Evolutionary conservation across 2,329 filamentous ascomycete species (phyloP).

Genomic region (Alternaria panax): DNA sequence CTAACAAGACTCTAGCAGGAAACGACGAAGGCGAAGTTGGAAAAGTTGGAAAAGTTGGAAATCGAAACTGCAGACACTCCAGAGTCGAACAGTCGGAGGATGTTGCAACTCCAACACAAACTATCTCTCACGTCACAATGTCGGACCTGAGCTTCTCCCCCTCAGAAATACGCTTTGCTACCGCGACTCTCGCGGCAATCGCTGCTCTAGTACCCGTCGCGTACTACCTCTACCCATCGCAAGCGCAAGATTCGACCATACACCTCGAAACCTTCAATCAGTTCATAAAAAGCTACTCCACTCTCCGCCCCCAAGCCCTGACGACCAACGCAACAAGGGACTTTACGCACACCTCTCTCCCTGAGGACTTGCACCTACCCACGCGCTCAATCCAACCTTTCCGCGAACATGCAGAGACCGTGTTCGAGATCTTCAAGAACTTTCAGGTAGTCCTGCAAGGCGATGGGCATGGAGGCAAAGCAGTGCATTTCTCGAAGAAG

Average conservation of each 20-base stretch:
- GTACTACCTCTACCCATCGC: constrained; percentile 23
- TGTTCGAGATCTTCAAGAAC: constrained; percentile 53
- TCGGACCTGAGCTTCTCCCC: constrained; percentile 22
- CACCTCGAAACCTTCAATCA: constrained; percentile 40
- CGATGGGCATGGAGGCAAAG: constrained; percentile 42
- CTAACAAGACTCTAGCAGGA: constrained; percentile 1
- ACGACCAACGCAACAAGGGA: constrained; percentile 44
- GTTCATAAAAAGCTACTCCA: constrained; percentile 52
- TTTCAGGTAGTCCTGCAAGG: constrained; percentile 52
- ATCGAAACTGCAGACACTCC: not conserved
- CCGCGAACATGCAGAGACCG: constrained; percentile 49
- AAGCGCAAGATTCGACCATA: constrained; percentile 21
- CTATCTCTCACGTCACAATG: constrained; percentile 14
- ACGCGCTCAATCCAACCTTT: constrained; percentile 49
- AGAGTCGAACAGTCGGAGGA: not conserved
- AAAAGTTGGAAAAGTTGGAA: not conserved
- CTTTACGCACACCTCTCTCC: constrained; percentile 52
- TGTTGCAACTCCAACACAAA: not conserved
- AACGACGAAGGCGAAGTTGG: not conserved
- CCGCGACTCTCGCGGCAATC: constrained; percentile 26
- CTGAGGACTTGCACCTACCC: constrained; percentile 53
- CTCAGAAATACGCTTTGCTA: constrained; percentile 29
- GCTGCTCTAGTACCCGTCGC: constrained; percentile 21
- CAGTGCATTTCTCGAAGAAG: constrained; percentile 27
- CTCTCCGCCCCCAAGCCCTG: constrained; percentile 51